Conservation (phyloP, 768 basidiomycete species). For the Termitomyces eurrhizus region DNA sequence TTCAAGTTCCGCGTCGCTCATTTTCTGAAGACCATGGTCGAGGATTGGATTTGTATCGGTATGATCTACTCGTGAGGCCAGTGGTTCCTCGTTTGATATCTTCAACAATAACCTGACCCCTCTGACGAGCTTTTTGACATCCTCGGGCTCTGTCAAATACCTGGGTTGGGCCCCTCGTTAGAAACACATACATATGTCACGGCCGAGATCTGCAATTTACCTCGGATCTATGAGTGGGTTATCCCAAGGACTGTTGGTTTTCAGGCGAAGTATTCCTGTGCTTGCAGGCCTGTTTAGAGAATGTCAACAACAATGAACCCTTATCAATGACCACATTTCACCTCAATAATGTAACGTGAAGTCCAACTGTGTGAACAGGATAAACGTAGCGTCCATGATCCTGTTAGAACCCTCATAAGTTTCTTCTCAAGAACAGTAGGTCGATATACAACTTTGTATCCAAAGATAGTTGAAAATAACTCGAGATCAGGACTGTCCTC, state of each 20-base stretch:
- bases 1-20: slow-evolving; percentile 38
- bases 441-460: slow-evolving; percentile 30
- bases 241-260: slow-evolving; percentile 38
- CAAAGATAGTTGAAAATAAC: slow-evolving; percentile 39
- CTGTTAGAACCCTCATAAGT: slow-evolving; percentile 13
- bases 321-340: slow-evolving; percentile 13
- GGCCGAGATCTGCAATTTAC: slow-evolving; percentile 19
- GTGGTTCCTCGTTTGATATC: slow-evolving; percentile 36
- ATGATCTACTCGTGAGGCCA: slow-evolving; percentile 34
- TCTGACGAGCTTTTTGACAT: slow-evolving; percentile 38
- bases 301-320: neutral
- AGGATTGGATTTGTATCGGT: slow-evolving; percentile 28
- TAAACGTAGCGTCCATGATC: slow-evolving; percentile 33
- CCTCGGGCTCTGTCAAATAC: slow-evolving; percentile 38
- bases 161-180: slow-evolving; percentile 18
- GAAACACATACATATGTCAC: neutral
- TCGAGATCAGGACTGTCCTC: slow-evolving; percentile 46
- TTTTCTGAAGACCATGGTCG: slow-evolving; percentile 34
- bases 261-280: slow-evolving; percentile 34
- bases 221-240: slow-evolving; percentile 42
- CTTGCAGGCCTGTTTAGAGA: slow-evolving; percentile 36
- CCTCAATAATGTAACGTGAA: slow-evolving; percentile 42
- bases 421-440: neutral
- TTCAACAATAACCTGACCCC: slow-evolving; percentile 35
- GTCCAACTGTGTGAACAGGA: slow-evolving; percentile 33